Conservation (phyloP, 1,139 yeast species). For the Debaryomyces sp. region DNA sequence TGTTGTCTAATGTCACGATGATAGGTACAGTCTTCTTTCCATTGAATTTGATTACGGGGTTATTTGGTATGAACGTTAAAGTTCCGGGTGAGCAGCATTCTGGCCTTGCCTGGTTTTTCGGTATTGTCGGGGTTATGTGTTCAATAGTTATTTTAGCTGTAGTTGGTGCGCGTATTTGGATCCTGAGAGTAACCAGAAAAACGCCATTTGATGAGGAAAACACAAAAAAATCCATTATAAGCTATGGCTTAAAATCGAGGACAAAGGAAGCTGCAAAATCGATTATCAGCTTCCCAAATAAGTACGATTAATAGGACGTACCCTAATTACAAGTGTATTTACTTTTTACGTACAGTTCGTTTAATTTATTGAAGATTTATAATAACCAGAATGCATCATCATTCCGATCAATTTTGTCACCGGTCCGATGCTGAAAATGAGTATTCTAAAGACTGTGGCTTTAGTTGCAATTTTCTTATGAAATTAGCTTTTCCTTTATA, state of each 20-base stretch:
- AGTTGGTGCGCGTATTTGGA: conserved; percentile 17
- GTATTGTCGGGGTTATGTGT: conserved; percentile 21
- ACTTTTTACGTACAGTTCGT: not conserved
- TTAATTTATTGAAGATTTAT: not conserved
- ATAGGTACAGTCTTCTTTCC: conserved; percentile 28
- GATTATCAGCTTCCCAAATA: conserved; percentile 45
- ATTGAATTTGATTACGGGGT: conserved; percentile 24
- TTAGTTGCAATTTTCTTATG: not conserved
- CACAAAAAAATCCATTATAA: conserved; percentile 42
- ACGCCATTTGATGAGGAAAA: conserved; percentile 17
- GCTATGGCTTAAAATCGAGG: conserved; percentile 44
- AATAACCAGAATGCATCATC: not conserved
- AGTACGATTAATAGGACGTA: conserved; percentile 24
- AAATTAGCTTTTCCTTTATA: not conserved
- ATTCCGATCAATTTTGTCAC: not conserved
- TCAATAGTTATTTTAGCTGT: conserved; percentile 14
- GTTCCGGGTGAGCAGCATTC: conserved; percentile 19
- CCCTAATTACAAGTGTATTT: not conserved
- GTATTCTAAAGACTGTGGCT: not conserved
- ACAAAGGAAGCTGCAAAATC: conserved; percentile 39
- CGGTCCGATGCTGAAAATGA: not conserved
- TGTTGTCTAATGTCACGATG: conserved; percentile 26
- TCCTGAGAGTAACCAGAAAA: conserved; percentile 11
- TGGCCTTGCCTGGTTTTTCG: conserved; percentile 18
- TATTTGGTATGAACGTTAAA: conserved; percentile 29